Conservation (phyloP, 805 yeast genomes). For the Ogataea angusta region DNA sequence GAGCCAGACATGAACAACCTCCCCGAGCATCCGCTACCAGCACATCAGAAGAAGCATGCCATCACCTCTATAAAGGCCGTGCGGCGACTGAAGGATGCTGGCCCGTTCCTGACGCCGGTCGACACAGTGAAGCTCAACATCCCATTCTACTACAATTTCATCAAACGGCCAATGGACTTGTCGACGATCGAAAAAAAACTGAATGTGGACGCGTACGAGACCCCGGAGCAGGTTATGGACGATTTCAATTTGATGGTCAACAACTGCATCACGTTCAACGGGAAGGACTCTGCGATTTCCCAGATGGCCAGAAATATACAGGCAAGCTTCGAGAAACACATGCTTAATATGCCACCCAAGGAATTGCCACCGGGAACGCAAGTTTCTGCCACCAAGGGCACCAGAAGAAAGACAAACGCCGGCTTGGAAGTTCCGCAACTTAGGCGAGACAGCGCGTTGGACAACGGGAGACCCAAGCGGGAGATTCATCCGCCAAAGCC, state of each 20-base stretch:
- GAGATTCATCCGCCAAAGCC: conserved; percentile 96
- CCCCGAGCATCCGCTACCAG: conserved; percentile 66
- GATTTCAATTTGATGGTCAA: conserved; percentile 83
- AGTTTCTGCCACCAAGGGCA: conserved; percentile 27
- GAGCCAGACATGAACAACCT: conserved; percentile 73
- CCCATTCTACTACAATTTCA: conserved; percentile 83
- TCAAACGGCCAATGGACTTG: conserved; percentile 89
- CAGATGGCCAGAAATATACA: conserved; percentile 90
- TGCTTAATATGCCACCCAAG: conserved; percentile 82
- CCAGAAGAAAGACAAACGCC: conserved; percentile 33
- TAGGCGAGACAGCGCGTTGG: conserved; percentile 64
- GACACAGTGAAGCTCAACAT: conserved; percentile 84
- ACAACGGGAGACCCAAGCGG: conserved; percentile 86
- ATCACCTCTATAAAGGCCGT: conserved; percentile 78
- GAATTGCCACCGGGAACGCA: conserved; percentile 34
- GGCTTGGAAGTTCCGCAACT: conserved; percentile 57
- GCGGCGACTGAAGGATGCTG: conserved; percentile 87
- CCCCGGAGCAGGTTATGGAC: conserved; percentile 61
- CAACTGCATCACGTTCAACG: conserved; percentile 84
- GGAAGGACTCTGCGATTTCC: conserved; percentile 75
- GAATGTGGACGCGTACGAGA: conserved; percentile 63
- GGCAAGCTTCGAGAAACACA: conserved; percentile 89
- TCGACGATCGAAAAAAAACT: conserved; percentile 86
- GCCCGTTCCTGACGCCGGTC: conserved; percentile 86
- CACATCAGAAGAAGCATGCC: conserved; percentile 82